Evolutionary conservation across 2,329 filamentous ascomycete genomes (phyloP), one percentile per base, ranked within the genome.

Genomic region (Aphanoascus verrucosus): DNA sequence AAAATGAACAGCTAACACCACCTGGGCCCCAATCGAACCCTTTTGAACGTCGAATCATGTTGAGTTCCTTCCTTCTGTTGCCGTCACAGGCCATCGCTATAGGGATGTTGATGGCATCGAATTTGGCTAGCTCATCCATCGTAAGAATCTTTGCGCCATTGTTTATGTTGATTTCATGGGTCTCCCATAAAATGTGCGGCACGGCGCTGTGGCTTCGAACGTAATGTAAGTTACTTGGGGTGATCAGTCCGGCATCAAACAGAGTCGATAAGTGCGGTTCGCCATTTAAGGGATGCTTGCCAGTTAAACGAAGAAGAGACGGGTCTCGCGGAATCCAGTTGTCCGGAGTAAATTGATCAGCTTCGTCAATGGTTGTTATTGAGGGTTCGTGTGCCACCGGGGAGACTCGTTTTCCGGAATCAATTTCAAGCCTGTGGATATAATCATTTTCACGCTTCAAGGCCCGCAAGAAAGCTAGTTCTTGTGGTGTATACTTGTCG

Each of bases 131-230:
- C 9, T 74, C 66, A 53, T 73, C 65, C 73, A 78, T 77, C 1
- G 64, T 64, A 1, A 77, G 56, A 3, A 56, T 62, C 11, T 71
- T 62, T 28, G 66, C 66, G 5, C 69, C 69, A 17, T 69, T 59
- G 5, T 67, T 63, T 19, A 79, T 63, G 14, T 78, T 71, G 3
- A 79, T 60, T 12, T 66, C 63, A 60, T 78, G 75, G 8, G 68
- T 71, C 51, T 76, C 74, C 74, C 74, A 78, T 0, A 76, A 58
- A 0, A 78, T 54, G 6, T 72, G 66, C 0, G 77, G 77, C 1
- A 80, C 77, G 3, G 73, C 63, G n/a, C 75, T 75, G 54, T 80
- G 77, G 49, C 76, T 79, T 2, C 77, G 68, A 11, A 79, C 74
- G 55, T 77, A 79, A 59, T 78, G 74, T 1, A 78, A 57, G 52